Percentiles rank a stretch among this genome's conserved stretches.
Evolutionary conservation across 495 filamentous ascomycete genomes (phyloP).

Genomic region (Aspergillus olivimuriae): DNA sequence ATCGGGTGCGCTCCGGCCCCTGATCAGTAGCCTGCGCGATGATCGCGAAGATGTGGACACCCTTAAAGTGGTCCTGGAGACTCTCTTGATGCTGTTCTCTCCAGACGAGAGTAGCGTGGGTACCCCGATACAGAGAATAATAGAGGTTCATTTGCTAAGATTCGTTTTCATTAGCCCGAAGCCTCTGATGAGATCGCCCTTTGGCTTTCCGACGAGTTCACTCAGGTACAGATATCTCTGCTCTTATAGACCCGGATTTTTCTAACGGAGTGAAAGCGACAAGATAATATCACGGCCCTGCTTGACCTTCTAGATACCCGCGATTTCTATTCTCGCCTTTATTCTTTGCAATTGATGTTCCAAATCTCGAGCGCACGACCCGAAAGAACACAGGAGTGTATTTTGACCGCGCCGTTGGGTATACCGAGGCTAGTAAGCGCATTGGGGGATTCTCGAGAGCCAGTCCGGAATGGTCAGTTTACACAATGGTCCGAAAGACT

Average conservation of each 20-base stretch:
- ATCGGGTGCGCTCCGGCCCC: slow-evolving; percentile 75
- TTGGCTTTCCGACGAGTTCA: slow-evolving; percentile 97
- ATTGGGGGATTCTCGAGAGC: slow-evolving; percentile 81
- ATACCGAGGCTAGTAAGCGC: slow-evolving; percentile 79
- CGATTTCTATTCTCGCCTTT: slow-evolving; percentile 92
- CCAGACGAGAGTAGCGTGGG: slow-evolving; percentile 63
- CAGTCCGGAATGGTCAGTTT: slow-evolving; percentile 73
- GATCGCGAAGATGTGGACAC: slow-evolving; percentile 97
- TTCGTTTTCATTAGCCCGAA: slow-evolving; percentile 56
- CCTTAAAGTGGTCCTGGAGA: slow-evolving; percentile 89
- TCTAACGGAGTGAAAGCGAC: slow-evolving; percentile 53
- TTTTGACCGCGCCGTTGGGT: slow-evolving; percentile 79
- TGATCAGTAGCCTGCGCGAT: slow-evolving; percentile 78
- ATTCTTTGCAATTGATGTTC: slow-evolving; percentile 83
- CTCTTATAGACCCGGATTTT: slow-evolving; percentile 12
- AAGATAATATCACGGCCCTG: slow-evolving; percentile 93
- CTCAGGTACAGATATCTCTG: slow-evolving; percentile 54
- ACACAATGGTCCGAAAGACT: neutral
- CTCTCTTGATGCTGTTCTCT: slow-evolving; percentile 85
- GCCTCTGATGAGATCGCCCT: slow-evolving; percentile 94
- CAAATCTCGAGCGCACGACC: slow-evolving; percentile 81
- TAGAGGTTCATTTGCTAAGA: neutral
- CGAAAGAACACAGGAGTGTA: slow-evolving; percentile 92
- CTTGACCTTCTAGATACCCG: slow-evolving; percentile 79
- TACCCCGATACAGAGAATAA: slow-evolving; percentile 14